Conservation (phyloP, 371 early-diverging fungal species). For the Apophysomyces ossiformis region DNA sequence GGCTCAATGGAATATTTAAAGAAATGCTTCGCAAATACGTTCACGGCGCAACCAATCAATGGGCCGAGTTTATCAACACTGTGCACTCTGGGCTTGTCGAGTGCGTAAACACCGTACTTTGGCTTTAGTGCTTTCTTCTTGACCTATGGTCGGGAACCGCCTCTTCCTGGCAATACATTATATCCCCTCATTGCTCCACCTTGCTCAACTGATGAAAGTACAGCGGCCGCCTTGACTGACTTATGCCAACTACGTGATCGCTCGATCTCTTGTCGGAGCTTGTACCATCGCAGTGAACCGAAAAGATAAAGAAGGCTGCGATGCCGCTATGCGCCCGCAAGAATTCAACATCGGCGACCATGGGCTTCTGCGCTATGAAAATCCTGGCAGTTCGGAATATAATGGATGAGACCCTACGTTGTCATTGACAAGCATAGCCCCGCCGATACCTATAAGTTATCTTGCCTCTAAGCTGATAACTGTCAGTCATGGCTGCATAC, state of each 20-base stretch:
- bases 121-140: constrained; percentile 7
- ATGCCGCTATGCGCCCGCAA: constrained; percentile 15
- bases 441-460: constrained; percentile 14
- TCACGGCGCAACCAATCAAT: constrained; percentile 19
- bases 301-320: constrained; percentile 28
- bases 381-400: constrained; percentile 12
- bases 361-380: constrained; percentile 19
- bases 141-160: constrained; percentile 11
- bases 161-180: neutral
- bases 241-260: neutral
- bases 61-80: constrained; percentile 26
- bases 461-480: neutral
- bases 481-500: constrained; percentile 20
- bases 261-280: neutral
- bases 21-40: constrained; percentile 23
- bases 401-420: constrained; percentile 19
- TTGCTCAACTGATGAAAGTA: neutral
- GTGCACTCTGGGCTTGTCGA: constrained; percentile 12
- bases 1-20: constrained; percentile 17
- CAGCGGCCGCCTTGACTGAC: neutral
- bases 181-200: neutral
- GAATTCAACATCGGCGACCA: constrained; percentile 16
- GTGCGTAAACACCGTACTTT: neutral
- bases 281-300: constrained; percentile 18
- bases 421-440: neutral